Evolutionary conservation across 2,329 filamentous ascomycete genomes (phyloP), one percentile per base, ranked within the genome.

Genomic region (Rhynchosporium graminicola): DNA sequence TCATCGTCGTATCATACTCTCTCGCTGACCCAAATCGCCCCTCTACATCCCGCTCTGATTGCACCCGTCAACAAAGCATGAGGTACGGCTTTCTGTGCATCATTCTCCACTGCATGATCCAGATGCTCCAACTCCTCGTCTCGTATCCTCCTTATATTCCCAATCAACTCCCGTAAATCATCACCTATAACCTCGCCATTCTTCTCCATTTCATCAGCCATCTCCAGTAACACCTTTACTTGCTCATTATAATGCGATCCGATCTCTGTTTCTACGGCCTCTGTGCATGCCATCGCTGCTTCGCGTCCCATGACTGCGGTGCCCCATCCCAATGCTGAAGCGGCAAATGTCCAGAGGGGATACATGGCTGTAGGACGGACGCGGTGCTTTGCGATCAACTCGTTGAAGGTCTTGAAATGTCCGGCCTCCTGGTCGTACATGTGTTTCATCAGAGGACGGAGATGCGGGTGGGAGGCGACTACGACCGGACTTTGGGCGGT

Each of bases 201-300:
- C 8, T 80, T 81, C 77, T 94, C 85, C 80, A 92, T 91, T 67
- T 88, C 83, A 7, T 84, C 80, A 62, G 91, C 84, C 88, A 96
- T 97, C 65, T 89, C 87, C 45, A 98, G 76, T 70, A 99, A 78
- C 59, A 85, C 83, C 31, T 91, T 81, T 47, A 99, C 92, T 78
- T 99, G 95, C 67, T 87, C 87, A 74, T 98, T 98, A 76, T 99
- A 99, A 78, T 99, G 95, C 33, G 87, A 87, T 2, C 95, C 95
- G 66, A 99, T 99, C 80, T 98, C 95, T 6, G 94, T 99, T 81
- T 99, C 95, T 1, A 99, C 94, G 0, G 95, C 95, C 77, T 99
- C 95, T 0, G 95, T 98, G 75, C 95, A 99, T 12, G 95, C 95
- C 95, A 99, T 99, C 42, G 95, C 94, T 1, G 94, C 93, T 77